phyloP scores from a whole-genome alignment of 23 red algal genomes.

The Gracilaria gracilis region DNA sequence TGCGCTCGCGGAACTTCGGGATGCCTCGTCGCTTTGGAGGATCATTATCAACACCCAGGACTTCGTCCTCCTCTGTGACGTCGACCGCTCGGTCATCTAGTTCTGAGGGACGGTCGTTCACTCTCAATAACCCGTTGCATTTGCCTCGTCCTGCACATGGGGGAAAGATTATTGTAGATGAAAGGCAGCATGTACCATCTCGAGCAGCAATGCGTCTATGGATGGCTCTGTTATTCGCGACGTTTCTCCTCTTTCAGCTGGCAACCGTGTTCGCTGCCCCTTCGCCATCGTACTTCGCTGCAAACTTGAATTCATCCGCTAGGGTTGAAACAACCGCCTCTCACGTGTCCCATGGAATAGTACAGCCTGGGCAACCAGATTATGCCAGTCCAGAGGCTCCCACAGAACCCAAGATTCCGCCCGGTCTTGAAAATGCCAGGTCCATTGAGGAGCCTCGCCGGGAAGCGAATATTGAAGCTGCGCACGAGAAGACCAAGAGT shows the following conservation, averaged over 20 bases:
- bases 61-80: slow-evolving; percentile 3
- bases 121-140: background rate
- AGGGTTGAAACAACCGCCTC: background rate
- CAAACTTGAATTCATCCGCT: background rate
- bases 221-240: slow-evolving; percentile 18
- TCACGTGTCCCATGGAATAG: background rate
- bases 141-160: background rate
- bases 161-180: background rate
- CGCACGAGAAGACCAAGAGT: background rate
- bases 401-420: background rate
- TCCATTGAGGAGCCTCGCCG: background rate
- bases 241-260: slow-evolving; percentile 38
- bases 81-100: background rate
- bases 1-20: background rate
- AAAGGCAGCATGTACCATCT: background rate
- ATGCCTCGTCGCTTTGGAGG: slow-evolving; percentile 12
- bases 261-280: slow-evolving; percentile 30
- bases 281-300: slow-evolving; percentile 7
- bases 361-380: background rate
- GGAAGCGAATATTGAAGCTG: background rate
- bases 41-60: background rate
- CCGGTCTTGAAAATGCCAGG: too few species aligned
- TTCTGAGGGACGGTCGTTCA: background rate
- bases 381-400: background rate
- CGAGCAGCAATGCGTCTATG: slow-evolving; percentile 26